A percentile compares a stretch with the other conserved stretches of the same genome.
These are phyloP conservation scores for Zalaria sp. DNA, from an alignment of 2,329 filamentous ascomycete species.

Conservation along the genomic window DNA sequence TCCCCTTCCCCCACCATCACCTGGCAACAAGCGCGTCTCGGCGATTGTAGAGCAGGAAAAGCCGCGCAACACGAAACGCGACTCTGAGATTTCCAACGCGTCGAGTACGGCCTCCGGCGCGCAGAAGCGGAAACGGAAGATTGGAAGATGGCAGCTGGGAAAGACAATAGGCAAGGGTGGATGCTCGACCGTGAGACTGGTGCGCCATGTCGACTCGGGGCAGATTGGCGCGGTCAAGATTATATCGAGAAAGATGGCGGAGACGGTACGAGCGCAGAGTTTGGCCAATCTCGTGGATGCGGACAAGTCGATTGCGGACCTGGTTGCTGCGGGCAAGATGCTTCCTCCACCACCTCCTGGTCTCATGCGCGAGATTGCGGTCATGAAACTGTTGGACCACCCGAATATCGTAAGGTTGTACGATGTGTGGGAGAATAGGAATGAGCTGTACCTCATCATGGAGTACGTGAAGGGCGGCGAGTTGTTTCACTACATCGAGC, in stretches of 20 bases:
- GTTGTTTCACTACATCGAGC: constrained; percentile 74
- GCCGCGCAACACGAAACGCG: constrained; percentile 32
- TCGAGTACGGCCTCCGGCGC: constrained; percentile 38
- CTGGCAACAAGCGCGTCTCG: constrained; percentile 26
- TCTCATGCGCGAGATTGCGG: constrained; percentile 87
- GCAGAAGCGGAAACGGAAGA: constrained; percentile 52
- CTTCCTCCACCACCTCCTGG: constrained; percentile 55
- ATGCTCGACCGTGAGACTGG: constrained; percentile 74
- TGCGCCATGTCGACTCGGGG: constrained; percentile 61
- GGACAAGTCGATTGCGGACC: constrained; percentile 27
- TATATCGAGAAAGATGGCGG: constrained; percentile 65
- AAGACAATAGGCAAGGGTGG: constrained; percentile 81
- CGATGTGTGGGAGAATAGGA: constrained; percentile 95
- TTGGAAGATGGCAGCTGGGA: constrained; percentile 89
- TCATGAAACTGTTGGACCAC: constrained; percentile 93
- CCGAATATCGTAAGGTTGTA: constrained; percentile 87
- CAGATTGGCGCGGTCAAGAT: constrained; percentile 91
- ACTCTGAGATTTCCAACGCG: constrained; percentile 39
- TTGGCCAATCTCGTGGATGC: constrained; percentile 63
- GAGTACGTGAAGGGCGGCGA: constrained; percentile 81
- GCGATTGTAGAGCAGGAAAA: constrained; percentile 32
- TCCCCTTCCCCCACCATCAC: constrained; percentile 4
- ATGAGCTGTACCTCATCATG: constrained; percentile 91
- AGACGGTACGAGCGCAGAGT: constrained; percentile 72
- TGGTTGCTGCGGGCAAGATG: constrained; percentile 44